Base-by-base conservation (phyloP, 805 yeast species). In the Ogataea nakhonphanomensis region DNA sequence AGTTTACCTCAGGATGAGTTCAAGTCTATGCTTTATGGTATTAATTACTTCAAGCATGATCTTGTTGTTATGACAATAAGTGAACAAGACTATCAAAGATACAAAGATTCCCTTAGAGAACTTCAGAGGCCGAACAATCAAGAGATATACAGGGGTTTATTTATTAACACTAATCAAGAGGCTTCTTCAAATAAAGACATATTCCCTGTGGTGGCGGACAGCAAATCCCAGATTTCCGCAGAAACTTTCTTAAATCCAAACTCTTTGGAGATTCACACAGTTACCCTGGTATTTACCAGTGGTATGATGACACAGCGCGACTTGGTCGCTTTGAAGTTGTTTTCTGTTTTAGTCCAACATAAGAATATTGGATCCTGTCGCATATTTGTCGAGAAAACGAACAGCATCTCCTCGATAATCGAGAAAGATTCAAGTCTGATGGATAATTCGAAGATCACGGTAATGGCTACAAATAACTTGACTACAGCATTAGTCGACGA, bases 241-340 rank as follows among this genome's bases (percentile, higher is more conserved):
- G 58, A 55, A 26, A 58, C 63, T 5, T 48, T 56, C 22, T 35
- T 58, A 13, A 53, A 53, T 38, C 62, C 63, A 6, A 49, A 49
- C n/a, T 51, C 60, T 0, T 54, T 58, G 29, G 49, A 52, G 26
- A 51, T 58, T 17, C 46, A 56, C 4, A 40, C 51, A 1, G 33
- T 60, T 10, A 55, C 53, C 2, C 43, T 59, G 22, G 35, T 56
- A 25, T 23, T 57, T 9, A 50, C 41, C 14, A 48, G 46, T 29
- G n/a, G 34, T 4, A 46, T 44, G 15, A 25, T 50, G 8, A 48
- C 46, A 1, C 36, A 42, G 8, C 37, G 43, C 13, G 61, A 57
- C 39, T 20, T 51, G 10, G 37, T 55, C 12, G 58, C 59, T 3
- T 33, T 59, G 30, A 55, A 49, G 25, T 24, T 57, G 4, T 57